Evolutionary conservation across 1,284 basidiomycete species (phyloP).

Genomic region (Pisolithus thermaeus): DNA sequence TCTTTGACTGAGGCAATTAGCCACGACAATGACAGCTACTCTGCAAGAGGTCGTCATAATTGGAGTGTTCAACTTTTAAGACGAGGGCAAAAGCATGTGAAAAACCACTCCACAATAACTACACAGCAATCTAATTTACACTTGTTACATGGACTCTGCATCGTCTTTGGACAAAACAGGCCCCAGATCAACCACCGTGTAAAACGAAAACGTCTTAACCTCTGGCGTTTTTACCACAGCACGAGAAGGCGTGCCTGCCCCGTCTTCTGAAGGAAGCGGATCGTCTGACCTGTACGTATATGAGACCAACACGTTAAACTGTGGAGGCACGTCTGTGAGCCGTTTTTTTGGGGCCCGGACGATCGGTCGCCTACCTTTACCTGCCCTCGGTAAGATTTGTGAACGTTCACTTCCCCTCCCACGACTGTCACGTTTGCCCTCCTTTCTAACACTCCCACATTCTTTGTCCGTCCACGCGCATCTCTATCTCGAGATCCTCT

Average conservation of each 20-base stretch:
- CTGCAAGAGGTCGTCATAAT: no score
- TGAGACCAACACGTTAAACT: slow-evolving; percentile 91
- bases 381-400: slow-evolving; percentile 66
- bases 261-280: slow-evolving; percentile 55
- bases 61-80: no score
- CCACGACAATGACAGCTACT: no score
- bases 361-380: slow-evolving; percentile 53
- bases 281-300: slow-evolving; percentile 92
- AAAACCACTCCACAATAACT: no score
- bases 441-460: slow-evolving; percentile 76
- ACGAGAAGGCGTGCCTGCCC: slow-evolving; percentile 43
- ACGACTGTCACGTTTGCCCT: slow-evolving; percentile 84
- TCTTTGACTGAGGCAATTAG: neutral
- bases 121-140: slow-evolving; percentile 17
- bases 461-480: slow-evolving; percentile 50
- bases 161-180: slow-evolving; percentile 56
- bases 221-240: slow-evolving; percentile 47
- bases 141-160: slow-evolving; percentile 21
- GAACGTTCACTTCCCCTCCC: slow-evolving; percentile 76
- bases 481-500: slow-evolving; percentile 36
- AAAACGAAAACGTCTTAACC: slow-evolving; percentile 84
- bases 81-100: no score
- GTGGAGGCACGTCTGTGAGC: slow-evolving; percentile 6
- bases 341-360: neutral
- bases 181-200: slow-evolving; percentile 75